Evolutionary conservation across 2,329 filamentous ascomycete species (phyloP), one percentile per base, ranked within the genome.

Genomic region (Neodidymelliopsis sp.): DNA sequence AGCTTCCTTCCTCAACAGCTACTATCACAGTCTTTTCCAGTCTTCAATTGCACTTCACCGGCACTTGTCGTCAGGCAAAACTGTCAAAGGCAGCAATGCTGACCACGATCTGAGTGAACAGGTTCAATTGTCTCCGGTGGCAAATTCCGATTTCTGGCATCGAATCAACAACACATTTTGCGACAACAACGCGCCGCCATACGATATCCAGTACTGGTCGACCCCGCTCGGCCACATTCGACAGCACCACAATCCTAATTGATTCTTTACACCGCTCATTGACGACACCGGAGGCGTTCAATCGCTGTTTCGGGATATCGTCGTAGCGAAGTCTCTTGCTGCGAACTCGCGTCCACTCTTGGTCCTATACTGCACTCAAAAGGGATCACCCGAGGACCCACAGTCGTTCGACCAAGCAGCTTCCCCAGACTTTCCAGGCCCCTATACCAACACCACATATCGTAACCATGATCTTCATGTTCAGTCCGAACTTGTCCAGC

Each of bases 1-100:
- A 63, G 54, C 52, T 53, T 57, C 54, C 52, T 43, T 57, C 48
- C 62, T 58, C 62, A 63, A 61, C 57, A 62, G 49, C 56, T 35
- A 36, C 52, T 40, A 41, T 27, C 37, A 30, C 45, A 42, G 37
- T 37, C 25, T 36, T 36, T 46, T 49, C 36, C 34, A 41, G 49
- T 38, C 45, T 27, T 53, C 53, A 41, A 51, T 44, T 49, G 49
- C 49, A 37, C 28, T 41, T 16, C 33, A 48, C 52, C 48, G 43
- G 53, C 50, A 36, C 54, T 48, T 41, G 45, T 34, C 41, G 55
- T 46, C 39, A 19, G 55, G 51, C 59, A 36, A 45, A 25, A 36
- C 22, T 38, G 33, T 39, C 49, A 29, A 38, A 35, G 38, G 47
- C 48, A 48, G 57, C 52, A 39, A 64, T 65, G 62, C 62, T 63